Conservation (phyloP, 805 yeast genomes). For the Debaryomyces tyrocola region DNA sequence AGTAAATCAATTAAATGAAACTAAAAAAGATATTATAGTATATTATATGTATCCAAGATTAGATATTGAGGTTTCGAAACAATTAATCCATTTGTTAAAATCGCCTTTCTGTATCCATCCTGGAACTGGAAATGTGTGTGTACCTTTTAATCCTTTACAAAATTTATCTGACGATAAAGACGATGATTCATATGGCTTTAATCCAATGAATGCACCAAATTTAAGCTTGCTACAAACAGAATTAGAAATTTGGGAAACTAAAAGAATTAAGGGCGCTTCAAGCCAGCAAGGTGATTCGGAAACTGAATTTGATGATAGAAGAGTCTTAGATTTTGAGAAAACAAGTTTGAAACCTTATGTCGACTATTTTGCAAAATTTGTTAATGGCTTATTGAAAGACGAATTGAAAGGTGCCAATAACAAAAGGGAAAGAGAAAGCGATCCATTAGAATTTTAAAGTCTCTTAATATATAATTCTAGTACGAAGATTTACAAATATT, state of each 20-base stretch:
- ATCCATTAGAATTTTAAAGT: constrained; percentile 31
- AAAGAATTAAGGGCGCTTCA: constrained; percentile 27
- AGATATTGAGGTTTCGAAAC: constrained; percentile 90
- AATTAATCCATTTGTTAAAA: constrained; percentile 86
- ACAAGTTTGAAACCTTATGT: constrained; percentile 73
- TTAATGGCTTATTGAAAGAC: constrained; percentile 53
- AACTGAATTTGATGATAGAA: constrained; percentile 14
- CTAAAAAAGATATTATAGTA: constrained; percentile 78
- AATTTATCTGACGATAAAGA: constrained; percentile 32
- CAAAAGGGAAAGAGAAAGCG: constrained; percentile 35
- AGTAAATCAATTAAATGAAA: constrained; percentile 55
- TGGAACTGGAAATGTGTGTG: constrained; percentile 92
- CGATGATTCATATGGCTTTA: constrained; percentile 55
- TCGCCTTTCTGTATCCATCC: constrained; percentile 98
- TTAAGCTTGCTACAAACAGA: constrained; percentile 63
- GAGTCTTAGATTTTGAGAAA: constrained; percentile 52
- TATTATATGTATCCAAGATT: constrained; percentile 85
- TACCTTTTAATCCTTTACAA: constrained; percentile 64
- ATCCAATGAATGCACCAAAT: constrained; percentile 80
- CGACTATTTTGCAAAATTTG: constrained; percentile 64
- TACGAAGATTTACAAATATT: no score
- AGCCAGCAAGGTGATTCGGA: constrained; percentile 24
- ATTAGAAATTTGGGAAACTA: constrained; percentile 50
- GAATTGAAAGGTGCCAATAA: constrained; percentile 40
- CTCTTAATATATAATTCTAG: background rate